A percentile compares a stretch with the other conserved stretches of the same genome.
Conservation (phyloP, 2,329 filamentous ascomycete genomes). For the Penicillium sp. region DNA sequence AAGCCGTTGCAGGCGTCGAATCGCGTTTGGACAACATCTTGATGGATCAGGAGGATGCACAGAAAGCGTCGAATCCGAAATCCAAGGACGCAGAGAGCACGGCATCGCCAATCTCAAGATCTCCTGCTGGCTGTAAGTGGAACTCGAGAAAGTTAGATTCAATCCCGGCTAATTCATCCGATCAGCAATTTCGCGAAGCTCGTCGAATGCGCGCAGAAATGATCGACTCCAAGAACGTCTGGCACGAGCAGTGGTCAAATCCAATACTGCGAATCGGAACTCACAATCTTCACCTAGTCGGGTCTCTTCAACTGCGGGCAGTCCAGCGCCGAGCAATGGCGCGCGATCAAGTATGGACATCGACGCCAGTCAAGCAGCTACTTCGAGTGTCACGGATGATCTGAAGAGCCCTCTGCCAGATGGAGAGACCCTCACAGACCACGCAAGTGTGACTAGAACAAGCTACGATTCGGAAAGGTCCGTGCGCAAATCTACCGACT, state of each 20-base stretch:
- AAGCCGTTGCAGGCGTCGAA: constrained; percentile 91
- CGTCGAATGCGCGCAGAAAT: constrained; percentile 68
- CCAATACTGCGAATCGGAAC: constrained; percentile 56
- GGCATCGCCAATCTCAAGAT: constrained; percentile 25
- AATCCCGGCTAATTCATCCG: constrained; percentile 27
- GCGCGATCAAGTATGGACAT: constrained; percentile 42
- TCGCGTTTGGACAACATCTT: constrained; percentile 90
- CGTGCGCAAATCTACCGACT: constrained; percentile 32
- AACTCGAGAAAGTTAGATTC: not conserved
- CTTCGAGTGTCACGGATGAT: constrained; percentile 27
- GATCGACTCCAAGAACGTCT: constrained; percentile 87
- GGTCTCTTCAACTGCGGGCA: constrained; percentile 56
- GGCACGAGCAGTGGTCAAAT: constrained; percentile 81
- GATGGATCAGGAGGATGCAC: constrained; percentile 69
- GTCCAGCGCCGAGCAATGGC: constrained; percentile 50
- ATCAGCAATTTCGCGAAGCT: constrained; percentile 60
- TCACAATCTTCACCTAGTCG: constrained; percentile 53
- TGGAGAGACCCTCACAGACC: constrained; percentile 12
- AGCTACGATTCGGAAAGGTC: constrained; percentile 34
- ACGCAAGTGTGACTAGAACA: constrained; percentile 19
- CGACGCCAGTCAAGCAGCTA: constrained; percentile 27
- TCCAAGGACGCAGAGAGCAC: constrained; percentile 40
- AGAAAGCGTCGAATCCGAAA: constrained; percentile 30
- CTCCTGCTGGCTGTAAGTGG: constrained; percentile 31
- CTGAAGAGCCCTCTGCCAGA: constrained; percentile 14